Evolutionary conservation across 257 asterid genomes (phyloP).

Genomic region (Striga asiatica): DNA sequence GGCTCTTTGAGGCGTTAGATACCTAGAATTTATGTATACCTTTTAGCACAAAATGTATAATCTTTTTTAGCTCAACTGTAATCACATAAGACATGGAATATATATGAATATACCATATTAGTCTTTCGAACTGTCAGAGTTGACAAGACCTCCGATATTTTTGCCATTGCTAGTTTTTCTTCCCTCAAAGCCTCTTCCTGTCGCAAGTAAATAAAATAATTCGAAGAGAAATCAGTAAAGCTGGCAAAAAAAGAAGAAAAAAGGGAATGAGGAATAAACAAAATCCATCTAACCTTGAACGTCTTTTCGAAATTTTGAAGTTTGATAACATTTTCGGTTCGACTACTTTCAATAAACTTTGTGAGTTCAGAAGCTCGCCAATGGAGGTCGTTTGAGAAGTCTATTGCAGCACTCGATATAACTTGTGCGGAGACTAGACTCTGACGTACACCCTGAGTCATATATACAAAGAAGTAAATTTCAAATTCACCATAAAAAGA

Average conservation of each 20-base stretch:
- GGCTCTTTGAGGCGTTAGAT: slow-evolving; percentile 44
- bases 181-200: slow-evolving; percentile 72
- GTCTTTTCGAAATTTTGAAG: slow-evolving; percentile 44
- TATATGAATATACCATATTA: slow-evolving; percentile 32
- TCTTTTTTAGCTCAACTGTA: background rate
- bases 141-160: slow-evolving; percentile 53
- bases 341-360: slow-evolving; percentile 45
- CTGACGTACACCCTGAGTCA: slow-evolving; percentile 42
- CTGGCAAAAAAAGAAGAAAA: background rate
- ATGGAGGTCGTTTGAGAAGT: slow-evolving; percentile 47
- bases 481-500: background rate
- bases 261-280: no score
- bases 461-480: slow-evolving; percentile 4
- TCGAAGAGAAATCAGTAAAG: background rate
- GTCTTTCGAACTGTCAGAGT: slow-evolving; percentile 45
- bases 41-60: slow-evolving; percentile 7
- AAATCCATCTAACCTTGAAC: slow-evolving; percentile 42
- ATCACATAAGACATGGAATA: background rate
- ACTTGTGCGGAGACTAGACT: slow-evolving; percentile 49
- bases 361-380: slow-evolving; percentile 46
- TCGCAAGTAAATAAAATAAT: slow-evolving; percentile 10
- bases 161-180: slow-evolving; percentile 49
- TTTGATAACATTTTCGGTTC: slow-evolving; percentile 31
- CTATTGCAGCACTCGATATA: slow-evolving; percentile 53
- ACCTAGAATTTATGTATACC: slow-evolving; percentile 33